A percentile compares a stretch with the other conserved stretches of the same genome.
phyloP scores from a whole-genome alignment of 108 stramenopile species.

The Skeletonema grethae region DNA sequence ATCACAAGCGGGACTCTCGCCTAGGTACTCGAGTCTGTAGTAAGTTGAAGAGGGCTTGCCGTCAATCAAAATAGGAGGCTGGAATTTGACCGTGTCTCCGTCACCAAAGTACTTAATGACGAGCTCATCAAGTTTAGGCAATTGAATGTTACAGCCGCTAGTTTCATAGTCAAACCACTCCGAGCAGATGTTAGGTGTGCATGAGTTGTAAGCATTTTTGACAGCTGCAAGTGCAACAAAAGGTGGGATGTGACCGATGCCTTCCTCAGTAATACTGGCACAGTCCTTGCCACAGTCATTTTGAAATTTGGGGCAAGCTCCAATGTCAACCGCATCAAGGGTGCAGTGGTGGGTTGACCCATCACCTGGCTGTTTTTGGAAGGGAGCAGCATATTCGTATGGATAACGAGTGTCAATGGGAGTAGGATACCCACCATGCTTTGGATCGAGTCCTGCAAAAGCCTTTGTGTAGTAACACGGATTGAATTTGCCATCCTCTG shows the following conservation, averaged over 20 bases:
- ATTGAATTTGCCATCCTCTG: neutral
- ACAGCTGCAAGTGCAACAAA: neutral
- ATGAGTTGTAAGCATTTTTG: conserved; percentile 7
- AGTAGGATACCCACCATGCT: too few relatives aligned
- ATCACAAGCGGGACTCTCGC: conserved; percentile 15
- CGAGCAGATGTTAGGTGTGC: conserved; percentile 5
- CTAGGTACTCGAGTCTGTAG: conserved; percentile 10
- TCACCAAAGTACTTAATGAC: conserved; percentile 15
- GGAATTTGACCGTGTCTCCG: conserved; percentile 12
- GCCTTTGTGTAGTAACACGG: too few relatives aligned
- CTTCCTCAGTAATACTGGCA: neutral
- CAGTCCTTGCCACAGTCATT: neutral
- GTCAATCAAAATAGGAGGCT: conserved; percentile 12
- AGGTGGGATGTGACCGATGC: conserved; percentile 3
- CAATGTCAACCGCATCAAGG: neutral
- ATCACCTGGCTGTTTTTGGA: too few relatives aligned
- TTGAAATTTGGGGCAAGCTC: neutral
- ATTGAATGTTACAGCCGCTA: conserved; percentile 14
- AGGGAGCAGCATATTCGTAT: too few relatives aligned
- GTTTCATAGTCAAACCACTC: conserved; percentile 19
- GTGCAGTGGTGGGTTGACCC: too few relatives aligned
- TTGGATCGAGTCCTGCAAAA: too few relatives aligned
- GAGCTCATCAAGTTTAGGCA: conserved; percentile 7
- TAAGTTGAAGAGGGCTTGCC: conserved; percentile 17
- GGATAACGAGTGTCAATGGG: too few relatives aligned